Percentiles rank a stretch among this genome's conserved stretches.
Conservation (phyloP, 208 protist species). For the Acanthamoeba lenticulata region DNA sequence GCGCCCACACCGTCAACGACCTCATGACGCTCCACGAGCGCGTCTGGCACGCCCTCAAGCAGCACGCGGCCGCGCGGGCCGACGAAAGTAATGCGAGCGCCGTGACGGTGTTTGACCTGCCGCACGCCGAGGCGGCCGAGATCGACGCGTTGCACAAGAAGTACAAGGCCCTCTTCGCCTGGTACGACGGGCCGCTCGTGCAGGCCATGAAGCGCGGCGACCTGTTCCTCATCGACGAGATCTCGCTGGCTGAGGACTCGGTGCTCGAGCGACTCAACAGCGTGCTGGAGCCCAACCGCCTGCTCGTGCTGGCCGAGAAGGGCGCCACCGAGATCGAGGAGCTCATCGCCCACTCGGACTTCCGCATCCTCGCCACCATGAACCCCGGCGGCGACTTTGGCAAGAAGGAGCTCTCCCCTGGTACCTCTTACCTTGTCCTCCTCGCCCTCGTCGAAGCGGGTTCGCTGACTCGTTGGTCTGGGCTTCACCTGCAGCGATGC, state of each 20-base stretch:
- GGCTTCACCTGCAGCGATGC: slow-evolving; percentile 78
- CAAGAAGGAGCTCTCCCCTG: slow-evolving; percentile 99
- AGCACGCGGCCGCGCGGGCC: background rate
- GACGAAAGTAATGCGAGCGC: background rate
- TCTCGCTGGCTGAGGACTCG: slow-evolving; percentile 99
- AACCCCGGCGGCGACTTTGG: slow-evolving; percentile 99
- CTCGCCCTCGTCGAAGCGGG: background rate
- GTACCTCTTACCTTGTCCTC: slow-evolving; percentile 73
- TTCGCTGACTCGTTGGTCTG: background rate
- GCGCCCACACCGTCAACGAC: background rate
- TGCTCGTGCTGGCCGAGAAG: slow-evolving; percentile 98
- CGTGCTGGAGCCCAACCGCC: slow-evolving; percentile 97
- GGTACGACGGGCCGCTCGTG: slow-evolving; percentile 99
- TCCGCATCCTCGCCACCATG: slow-evolving; percentile 99
- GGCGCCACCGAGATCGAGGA: slow-evolving; percentile 87
- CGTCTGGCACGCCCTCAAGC: background rate
- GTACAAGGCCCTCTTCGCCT: slow-evolving; percentile 95
- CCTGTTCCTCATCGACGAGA: slow-evolving; percentile 99
- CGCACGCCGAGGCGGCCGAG: background rate
- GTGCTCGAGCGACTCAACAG: slow-evolving; percentile 99
- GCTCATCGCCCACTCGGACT: slow-evolving; percentile 89
- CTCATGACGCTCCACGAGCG: background rate
- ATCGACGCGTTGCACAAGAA: slow-evolving; percentile 18
- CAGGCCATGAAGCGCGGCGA: slow-evolving; percentile 98
- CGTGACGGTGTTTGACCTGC: background rate